Evolutionary conservation across 768 basidiomycete species (phyloP).

Genomic region (Tephrocybe sp.): DNA sequence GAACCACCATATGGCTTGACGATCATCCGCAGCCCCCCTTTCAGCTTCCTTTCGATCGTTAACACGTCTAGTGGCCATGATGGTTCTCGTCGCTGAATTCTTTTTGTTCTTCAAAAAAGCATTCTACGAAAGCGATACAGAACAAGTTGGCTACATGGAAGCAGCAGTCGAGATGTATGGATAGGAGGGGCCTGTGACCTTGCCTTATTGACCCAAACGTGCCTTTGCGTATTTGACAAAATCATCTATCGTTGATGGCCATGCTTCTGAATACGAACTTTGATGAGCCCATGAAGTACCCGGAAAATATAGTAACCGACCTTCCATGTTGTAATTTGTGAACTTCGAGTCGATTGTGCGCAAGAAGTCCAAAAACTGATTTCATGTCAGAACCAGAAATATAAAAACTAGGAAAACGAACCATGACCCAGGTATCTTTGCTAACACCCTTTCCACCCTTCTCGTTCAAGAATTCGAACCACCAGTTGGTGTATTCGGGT

Average conservation of each 20-base stretch:
- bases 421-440: constrained; percentile 90
- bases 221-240: constrained; percentile 70
- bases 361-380: constrained; percentile 77
- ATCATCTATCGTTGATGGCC: constrained; percentile 87
- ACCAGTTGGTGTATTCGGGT: constrained; percentile 61
- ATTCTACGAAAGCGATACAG: not conserved
- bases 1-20: not conserved
- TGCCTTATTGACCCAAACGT: constrained; percentile 24
- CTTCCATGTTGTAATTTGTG: constrained; percentile 72
- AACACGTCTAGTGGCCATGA: too few relatives aligned
- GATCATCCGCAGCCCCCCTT: too few relatives aligned
- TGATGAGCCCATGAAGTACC: constrained; percentile 10
- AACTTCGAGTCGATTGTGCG: constrained; percentile 74
- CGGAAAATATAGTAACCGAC: constrained; percentile 34
- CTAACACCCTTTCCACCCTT: constrained; percentile 76
- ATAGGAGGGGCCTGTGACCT: not conserved
- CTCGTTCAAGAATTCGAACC: constrained; percentile 74
- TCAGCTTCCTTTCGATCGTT: too few relatives aligned
- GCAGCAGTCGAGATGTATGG: not conserved
- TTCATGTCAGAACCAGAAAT: constrained; percentile 2
- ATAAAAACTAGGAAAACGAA: constrained; percentile 30
- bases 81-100: too few relatives aligned
- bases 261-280: constrained; percentile 53
- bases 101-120: not conserved
- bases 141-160: not conserved